Percentiles rank a stretch among this genome's conserved stretches.
Conservation (phyloP, 441 rosid genomes). For the Jatropha multifida region DNA sequence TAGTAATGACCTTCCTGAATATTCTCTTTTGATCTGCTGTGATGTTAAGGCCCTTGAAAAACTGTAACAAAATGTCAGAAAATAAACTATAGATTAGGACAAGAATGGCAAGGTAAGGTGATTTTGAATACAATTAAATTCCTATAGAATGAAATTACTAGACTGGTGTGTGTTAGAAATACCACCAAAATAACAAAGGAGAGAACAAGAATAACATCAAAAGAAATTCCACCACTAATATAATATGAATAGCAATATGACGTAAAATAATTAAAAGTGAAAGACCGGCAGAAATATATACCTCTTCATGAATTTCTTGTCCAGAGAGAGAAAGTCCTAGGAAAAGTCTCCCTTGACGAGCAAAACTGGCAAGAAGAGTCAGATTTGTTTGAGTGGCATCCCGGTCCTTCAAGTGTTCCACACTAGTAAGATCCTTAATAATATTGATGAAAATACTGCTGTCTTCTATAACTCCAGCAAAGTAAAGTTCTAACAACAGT, state of each 20-base stretch:
- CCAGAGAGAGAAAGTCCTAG: conserved; percentile 85
- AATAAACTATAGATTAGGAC: conserved; percentile 14
- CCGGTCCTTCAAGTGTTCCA: conserved; percentile 85
- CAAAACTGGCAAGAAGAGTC: conserved; percentile 95
- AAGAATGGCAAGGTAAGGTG: not conserved
- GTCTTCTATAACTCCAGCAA: conserved; percentile 92
- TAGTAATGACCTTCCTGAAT: conserved; percentile 73
- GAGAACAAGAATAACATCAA: not conserved
- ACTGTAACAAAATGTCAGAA: conserved; percentile 55
- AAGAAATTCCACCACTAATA: conserved; percentile 4
- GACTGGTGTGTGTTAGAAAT: not conserved
- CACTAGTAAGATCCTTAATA: conserved; percentile 86
- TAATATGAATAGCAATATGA: not conserved
- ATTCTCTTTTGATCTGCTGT: conserved; percentile 84
- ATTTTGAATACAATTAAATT: conserved; percentile 8
- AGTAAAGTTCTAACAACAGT: conserved; percentile 90
- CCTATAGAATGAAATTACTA: not conserved
- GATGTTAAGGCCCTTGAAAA: conserved; percentile 75
- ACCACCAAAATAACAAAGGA: not conserved
- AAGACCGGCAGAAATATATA: conserved; percentile 26
- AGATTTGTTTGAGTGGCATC: conserved; percentile 92
- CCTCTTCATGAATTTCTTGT: conserved; percentile 83
- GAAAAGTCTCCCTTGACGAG: conserved; percentile 94
- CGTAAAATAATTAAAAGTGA: not conserved
- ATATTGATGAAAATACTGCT: conserved; percentile 70